phyloP scores from a whole-genome alignment of 2,329 filamentous ascomycete species.

The Colletotrichum tamarilloi region DNA sequence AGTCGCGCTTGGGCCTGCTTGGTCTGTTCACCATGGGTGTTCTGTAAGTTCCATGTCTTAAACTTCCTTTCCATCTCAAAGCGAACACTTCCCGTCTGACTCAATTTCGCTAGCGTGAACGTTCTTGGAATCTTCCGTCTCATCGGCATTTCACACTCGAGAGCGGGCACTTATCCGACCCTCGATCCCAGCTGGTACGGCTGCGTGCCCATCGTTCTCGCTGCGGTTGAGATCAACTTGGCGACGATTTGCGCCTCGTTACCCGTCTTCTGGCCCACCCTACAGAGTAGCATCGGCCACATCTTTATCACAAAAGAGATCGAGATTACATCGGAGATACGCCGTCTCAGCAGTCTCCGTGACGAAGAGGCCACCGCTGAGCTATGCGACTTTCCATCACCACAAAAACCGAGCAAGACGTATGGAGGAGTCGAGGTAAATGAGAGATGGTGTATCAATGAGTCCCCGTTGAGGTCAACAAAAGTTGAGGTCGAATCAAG shows the following conservation, averaged over 20 bases:
- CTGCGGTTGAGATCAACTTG: slow-evolving; percentile 46
- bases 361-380: slow-evolving; percentile 9
- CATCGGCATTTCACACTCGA: slow-evolving; percentile 41
- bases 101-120: slow-evolving; percentile 32
- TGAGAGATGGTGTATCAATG: slow-evolving; percentile 6
- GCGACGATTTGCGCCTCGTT: slow-evolving; percentile 31
- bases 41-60: slow-evolving; percentile 40
- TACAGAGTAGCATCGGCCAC: slow-evolving; percentile 41
- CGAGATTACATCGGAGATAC: slow-evolving; percentile 38
- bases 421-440: not conserved
- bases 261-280: slow-evolving; percentile 36
- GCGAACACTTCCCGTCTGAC: not conserved
- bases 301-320: slow-evolving; percentile 52
- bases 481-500: slow-evolving; percentile 10
- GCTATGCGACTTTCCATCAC: slow-evolving; percentile 9
- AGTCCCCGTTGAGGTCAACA: not conserved
- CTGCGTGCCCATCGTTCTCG: slow-evolving; percentile 45
- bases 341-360: slow-evolving; percentile 11
- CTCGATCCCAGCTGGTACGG: slow-evolving; percentile 50
- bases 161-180: slow-evolving; percentile 46
- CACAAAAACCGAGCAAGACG: not conserved
- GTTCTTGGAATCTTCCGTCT: slow-evolving; percentile 43
- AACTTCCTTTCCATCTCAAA: not conserved
- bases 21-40: slow-evolving; percentile 45
- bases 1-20: slow-evolving; percentile 44